These are phyloP conservation scores for Conoideocrella luteorostrata DNA, from an alignment of 2,329 filamentous ascomycete genomes.

Conservation along the genomic window DNA sequence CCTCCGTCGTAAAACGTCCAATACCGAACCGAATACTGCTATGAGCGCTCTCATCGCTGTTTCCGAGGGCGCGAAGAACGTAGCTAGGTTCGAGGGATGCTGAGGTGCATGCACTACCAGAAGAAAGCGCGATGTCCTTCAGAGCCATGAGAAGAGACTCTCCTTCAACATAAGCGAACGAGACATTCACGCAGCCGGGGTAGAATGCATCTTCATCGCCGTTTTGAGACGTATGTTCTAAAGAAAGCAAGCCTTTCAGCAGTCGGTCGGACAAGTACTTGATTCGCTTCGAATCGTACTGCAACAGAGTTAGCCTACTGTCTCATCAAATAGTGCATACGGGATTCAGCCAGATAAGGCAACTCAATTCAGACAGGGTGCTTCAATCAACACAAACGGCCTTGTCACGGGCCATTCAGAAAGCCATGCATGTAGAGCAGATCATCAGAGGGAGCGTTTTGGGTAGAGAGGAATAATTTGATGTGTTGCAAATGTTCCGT, in stretches of 20 bases:
- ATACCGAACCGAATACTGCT: constrained; percentile 98
- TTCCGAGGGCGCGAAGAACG: constrained; percentile 87
- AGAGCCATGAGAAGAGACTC: constrained; percentile 97
- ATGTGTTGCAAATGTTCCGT: constrained; percentile 18
- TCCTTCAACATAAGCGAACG: constrained; percentile 96
- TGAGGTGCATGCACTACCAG: constrained; percentile 93
- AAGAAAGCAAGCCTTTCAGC: constrained; percentile 70
- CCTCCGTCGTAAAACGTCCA: constrained; percentile 90
- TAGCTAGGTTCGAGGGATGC: constrained; percentile 96
- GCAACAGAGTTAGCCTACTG: constrained; percentile 16
- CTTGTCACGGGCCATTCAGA: constrained; percentile 67
- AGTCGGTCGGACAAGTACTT: constrained; percentile 76
- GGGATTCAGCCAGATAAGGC: background rate
- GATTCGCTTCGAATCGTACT: constrained; percentile 92
- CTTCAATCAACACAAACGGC: constrained; percentile 54
- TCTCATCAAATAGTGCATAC: background rate
- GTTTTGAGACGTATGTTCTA: constrained; percentile 92
- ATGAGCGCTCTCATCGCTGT: constrained; percentile 94
- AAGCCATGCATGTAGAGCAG: constrained; percentile 83
- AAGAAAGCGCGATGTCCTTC: constrained; percentile 95
- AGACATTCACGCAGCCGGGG: constrained; percentile 95
- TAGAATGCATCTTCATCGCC: constrained; percentile 80
- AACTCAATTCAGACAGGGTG: constrained; percentile 55
- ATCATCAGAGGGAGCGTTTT: constrained; percentile 58
- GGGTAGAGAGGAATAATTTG: constrained; percentile 5